phyloP scores from a whole-genome alignment of 257 asterid genomes.

The Solanum megistacrolobum region DNA sequence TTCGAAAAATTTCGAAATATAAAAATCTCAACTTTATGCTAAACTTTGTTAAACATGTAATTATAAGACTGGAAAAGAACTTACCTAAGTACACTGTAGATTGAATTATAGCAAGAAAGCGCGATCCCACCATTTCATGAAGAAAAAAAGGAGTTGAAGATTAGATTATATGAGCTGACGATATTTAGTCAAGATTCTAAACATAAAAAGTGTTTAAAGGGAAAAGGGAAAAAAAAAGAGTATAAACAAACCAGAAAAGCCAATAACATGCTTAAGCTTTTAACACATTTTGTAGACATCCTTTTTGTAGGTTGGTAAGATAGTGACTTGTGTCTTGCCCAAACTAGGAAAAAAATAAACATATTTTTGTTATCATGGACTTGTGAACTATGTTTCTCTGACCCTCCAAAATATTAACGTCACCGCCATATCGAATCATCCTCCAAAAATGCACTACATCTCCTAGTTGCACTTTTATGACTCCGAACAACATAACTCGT shows the following conservation, averaged over 20 bases:
- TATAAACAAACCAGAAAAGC: background rate
- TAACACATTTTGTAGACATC: background rate
- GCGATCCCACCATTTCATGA: conserved; percentile 24
- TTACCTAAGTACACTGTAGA: conserved; percentile 83
- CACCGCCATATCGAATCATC: background rate
- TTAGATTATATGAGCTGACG: background rate
- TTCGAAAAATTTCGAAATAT: background rate
- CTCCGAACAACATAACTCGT: background rate
- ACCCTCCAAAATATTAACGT: background rate
- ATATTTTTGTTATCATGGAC: background rate
- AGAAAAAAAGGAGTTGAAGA: conserved; percentile 4
- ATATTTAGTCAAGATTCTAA: background rate
- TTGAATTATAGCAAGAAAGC: conserved; percentile 9
- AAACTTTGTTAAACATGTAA: background rate
- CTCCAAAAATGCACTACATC: background rate
- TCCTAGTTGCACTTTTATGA: background rate
- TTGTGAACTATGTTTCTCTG: background rate
- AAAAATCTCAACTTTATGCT: background rate
- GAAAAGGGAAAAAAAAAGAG: background rate
- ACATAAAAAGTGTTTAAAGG: background rate
- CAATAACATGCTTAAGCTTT: background rate
- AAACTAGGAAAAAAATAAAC: background rate
- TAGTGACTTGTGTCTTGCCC: background rate
- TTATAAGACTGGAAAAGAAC: background rate
- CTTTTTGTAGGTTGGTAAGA: conserved; percentile 1